Percentiles rank a stretch among this genome's conserved stretches.
Conservation (phyloP, 495 filamentous ascomycete genomes). For the Lasiosphaeria hispida region DNA sequence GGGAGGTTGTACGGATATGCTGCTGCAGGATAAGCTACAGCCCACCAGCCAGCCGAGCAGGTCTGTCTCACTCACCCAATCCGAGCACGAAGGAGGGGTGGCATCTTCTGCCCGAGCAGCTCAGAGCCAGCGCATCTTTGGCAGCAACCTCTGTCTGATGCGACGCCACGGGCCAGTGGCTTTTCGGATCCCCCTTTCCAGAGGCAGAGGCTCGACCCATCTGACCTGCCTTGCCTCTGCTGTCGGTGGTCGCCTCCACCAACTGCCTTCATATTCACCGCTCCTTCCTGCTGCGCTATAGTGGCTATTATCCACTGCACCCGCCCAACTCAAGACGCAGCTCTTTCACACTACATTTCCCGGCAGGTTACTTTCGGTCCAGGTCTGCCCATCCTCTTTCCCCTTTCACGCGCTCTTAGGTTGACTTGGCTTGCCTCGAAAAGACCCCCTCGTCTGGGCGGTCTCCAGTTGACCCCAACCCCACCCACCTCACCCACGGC, state of each 20-base stretch:
- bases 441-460: too few relatives aligned
- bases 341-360: too few relatives aligned
- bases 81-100: not conserved
- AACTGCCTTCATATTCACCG: slow-evolving; percentile 4
- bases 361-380: too few relatives aligned
- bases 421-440: too few relatives aligned
- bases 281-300: slow-evolving; percentile 9
- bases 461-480: not conserved
- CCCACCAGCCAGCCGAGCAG: not conserved
- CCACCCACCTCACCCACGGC: slow-evolving; percentile 21
- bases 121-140: not conserved
- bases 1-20: slow-evolving; percentile 1
- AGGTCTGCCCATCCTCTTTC: too few relatives aligned
- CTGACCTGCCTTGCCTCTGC: not conserved
- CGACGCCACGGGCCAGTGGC: slow-evolving; percentile 5
- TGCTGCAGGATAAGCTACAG: slow-evolving; percentile 7
- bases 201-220: not conserved
- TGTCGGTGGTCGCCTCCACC: not conserved
- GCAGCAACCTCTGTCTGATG: slow-evolving; percentile 11
- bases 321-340: not conserved
- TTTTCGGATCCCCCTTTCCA: not conserved
- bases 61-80: slow-evolving; percentile 6
- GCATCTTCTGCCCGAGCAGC: not conserved
- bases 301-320: slow-evolving; percentile 10
- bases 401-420: too few relatives aligned